Base-by-base conservation (phyloP, 768 basidiomycete species). In the Podaxis carcinomalis region DNA sequence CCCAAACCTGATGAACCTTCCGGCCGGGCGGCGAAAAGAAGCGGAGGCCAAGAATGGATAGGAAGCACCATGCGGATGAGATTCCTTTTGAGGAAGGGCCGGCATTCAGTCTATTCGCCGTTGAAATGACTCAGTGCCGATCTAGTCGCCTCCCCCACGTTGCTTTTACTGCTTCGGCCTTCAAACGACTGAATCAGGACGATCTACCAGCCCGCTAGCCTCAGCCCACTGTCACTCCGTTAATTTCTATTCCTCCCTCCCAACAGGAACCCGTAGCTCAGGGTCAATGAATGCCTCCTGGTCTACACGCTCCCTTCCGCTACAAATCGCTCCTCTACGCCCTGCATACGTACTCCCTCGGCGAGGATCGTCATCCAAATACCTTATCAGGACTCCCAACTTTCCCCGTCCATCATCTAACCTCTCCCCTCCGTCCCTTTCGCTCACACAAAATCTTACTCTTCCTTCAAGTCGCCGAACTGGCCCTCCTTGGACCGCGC, bases 91-190 rank as follows among this genome's bases (percentile, higher is more conserved):
- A 53, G 59, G 62, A 63, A 56, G 64, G 27, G 51, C 61, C 57
- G 62, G 50, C 51, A 55, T 55, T 51, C 59, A 55, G 25, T 49
- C 3, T 25, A 55, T 16, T 57, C 28, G 23, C 61, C 61, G 39
- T 49, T 46, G 21, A 28, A 42, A 53, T 67, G 57, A 63, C 59
- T 63, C 64, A 67, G 52, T 59, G 67, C 68, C 68, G 68, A 69
- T 69, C 68, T 67, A 54, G 62, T 65, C 67, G 65, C 63, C 60
- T 32, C 49, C 59, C 42, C 51, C 59, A 60, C 59, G 59, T 60
- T 61, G 40, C 57, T 47, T 56, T 56, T 32, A 53, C 40, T 36
- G 25, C 50, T 44, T 65, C 66, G 66, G 66, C 55, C 37, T 68
- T 65, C 62, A 62, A 63, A 61, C 47, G 35, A 39, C 55, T 50